Base-by-base conservation (phyloP, 2,329 filamentous ascomycete species). In the Fusarium foetens region DNA sequence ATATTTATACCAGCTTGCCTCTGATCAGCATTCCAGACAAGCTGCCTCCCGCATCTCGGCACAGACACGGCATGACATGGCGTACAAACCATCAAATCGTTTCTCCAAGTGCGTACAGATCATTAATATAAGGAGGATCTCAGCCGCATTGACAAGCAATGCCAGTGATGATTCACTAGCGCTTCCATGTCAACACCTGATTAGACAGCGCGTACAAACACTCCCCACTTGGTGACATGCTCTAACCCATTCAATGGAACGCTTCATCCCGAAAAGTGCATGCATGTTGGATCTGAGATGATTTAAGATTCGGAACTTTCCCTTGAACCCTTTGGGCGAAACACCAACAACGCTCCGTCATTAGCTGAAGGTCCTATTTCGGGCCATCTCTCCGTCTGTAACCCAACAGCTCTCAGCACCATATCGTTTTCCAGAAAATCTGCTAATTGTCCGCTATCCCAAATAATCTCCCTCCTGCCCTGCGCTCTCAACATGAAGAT, bases 321-420 rank as follows among this genome's bases (percentile, higher is more conserved):
- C 53, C 53, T 57, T 4, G 53, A 65, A 12, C 13, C 13, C 14
- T 58, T 66, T 2, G 43, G 61, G 3, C 61, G 48, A 7, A 66
- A 64, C 8, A 58, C 61, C 27, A 66, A 4, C 9, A 66, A 21
- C 6, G 63, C 63, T 1, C 62, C 43, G 0, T 66, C 51, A 16
- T 33, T 36, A 10, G 29, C n/a, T 1, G 63, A 66, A 12, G 63
- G 63, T 14, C 63, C 63, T 35, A 66, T 66, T 8, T 66, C 63
- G 1, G 43, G 63, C 63, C 63, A 66, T 29, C 51, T 9, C 3
- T 66, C 61, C 7, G 27, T 58, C 13, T 66, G 51, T 1, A 66
- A 4, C 3, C 63, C 61, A 10, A 49, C 27, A 7, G 38, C 61
- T 13, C 63, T 8, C 16, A 42, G 23, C 14, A 27, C 39, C 61